Conservation (phyloP, 208 protist species). For the Angomonas ambiguus region DNA sequence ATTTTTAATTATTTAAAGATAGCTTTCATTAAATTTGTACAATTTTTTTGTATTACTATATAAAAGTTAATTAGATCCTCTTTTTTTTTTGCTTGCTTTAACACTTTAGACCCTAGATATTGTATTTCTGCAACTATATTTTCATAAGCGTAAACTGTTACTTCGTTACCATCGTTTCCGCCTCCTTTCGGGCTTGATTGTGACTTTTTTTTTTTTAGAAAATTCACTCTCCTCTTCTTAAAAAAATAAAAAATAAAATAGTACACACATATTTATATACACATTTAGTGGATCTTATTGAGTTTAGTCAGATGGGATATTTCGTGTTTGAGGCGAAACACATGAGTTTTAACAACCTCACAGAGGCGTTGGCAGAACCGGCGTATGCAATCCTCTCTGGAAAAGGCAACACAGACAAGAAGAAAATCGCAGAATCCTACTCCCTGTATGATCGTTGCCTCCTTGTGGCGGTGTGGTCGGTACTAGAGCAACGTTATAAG, state of each 20-base stretch:
- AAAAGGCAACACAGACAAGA: constrained; percentile 11
- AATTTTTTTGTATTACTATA: neutral
- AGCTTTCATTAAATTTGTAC: neutral
- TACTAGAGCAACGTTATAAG: neutral
- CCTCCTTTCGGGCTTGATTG: too few species aligned
- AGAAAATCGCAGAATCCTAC: neutral
- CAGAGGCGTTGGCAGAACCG: constrained; percentile 11
- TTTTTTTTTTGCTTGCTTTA: constrained; percentile 6
- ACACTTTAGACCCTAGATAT: neutral
- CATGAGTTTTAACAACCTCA: constrained; percentile 48
- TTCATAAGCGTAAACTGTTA: too few species aligned
- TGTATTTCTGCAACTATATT: too few species aligned
- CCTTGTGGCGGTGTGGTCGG: neutral
- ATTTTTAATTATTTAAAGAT: constrained; percentile 4
- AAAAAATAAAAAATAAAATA: too few species aligned
- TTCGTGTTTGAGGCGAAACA: constrained; percentile 71
- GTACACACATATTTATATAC: too few species aligned
- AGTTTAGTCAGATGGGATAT: constrained; percentile 22
- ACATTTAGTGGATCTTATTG: too few species aligned
- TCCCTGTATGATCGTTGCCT: neutral
- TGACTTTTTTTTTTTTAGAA: too few species aligned
- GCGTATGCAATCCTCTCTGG: constrained; percentile 9
- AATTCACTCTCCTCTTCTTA: too few species aligned
- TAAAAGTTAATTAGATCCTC: neutral
- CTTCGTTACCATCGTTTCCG: too few species aligned